These are phyloP conservation scores for Silene vulgaris DNA, from an alignment of 179 eudicot species.

Conservation along the genomic window DNA sequence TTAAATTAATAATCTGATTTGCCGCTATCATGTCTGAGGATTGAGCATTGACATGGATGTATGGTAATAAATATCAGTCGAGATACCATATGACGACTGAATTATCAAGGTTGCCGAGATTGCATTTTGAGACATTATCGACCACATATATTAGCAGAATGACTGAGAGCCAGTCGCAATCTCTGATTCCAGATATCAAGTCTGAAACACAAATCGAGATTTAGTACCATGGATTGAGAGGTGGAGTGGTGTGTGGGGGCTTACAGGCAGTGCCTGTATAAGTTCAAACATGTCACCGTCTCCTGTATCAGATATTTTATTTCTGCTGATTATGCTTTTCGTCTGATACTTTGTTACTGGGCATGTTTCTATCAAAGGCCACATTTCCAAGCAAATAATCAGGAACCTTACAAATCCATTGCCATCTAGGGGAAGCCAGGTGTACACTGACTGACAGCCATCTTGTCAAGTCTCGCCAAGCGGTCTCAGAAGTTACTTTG, in stretches of 20 bases:
- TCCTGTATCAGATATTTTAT: background rate
- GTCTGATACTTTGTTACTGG: background rate
- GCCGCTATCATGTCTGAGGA: background rate
- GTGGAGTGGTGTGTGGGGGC: background rate
- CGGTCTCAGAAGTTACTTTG: background rate
- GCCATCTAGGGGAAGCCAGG: conserved; percentile 1
- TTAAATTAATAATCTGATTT: background rate
- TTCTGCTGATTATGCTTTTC: background rate
- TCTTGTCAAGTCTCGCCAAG: background rate
- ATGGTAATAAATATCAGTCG: background rate
- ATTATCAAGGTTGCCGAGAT: background rate
- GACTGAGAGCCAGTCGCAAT: background rate
- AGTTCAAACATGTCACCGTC: background rate
- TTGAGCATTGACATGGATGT: background rate
- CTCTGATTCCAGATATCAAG: background rate
- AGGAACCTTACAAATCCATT: background rate
- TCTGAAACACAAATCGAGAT: background rate
- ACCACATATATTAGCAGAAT: background rate
- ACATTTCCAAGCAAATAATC: background rate
- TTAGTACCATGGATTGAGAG: background rate
- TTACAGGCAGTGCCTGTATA: background rate
- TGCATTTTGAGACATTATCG: background rate
- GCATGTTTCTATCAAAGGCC: background rate
- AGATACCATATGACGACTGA: background rate
- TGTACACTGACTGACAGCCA: background rate